phyloP scores from a whole-genome alignment of 2,329 filamentous ascomycete species.

The Alternaria sp. region DNA sequence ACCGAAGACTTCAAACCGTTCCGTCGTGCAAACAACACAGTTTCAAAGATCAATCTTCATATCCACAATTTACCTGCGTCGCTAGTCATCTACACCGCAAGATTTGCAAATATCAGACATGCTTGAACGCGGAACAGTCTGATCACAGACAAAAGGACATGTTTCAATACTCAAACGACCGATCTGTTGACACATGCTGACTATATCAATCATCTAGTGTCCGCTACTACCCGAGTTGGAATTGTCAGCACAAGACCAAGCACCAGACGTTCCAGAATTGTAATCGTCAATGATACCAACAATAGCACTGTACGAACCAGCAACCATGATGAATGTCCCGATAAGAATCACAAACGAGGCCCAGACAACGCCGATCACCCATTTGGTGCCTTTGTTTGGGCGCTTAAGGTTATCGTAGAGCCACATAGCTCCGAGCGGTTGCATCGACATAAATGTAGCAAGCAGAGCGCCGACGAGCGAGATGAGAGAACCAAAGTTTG shows the following conservation, averaged over 20 bases:
- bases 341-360: neutral
- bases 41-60: too few species aligned
- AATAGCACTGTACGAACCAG: constrained; percentile 14
- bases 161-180: neutral
- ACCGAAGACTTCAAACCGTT: too few species aligned
- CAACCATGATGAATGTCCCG: constrained; percentile 9
- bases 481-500: constrained; percentile 10
- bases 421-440: constrained; percentile 11
- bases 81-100: too few species aligned
- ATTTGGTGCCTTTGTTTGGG: neutral
- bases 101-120: too few species aligned
- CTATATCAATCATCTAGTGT: neutral
- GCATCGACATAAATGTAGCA: constrained; percentile 11
- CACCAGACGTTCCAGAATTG: constrained; percentile 1
- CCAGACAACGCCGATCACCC: neutral
- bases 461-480: constrained; percentile 13
- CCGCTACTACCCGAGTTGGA: neutral
- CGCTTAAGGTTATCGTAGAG: constrained; percentile 8
- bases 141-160: neutral
- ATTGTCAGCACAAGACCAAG: constrained; percentile 17
- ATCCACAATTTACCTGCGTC: too few species aligned
- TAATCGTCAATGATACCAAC: constrained; percentile 12
- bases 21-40: too few species aligned
- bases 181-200: neutral
- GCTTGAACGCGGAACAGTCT: too few species aligned